Base-by-base conservation (phyloP, 2,329 filamentous ascomycete species). In the Sporothrix phasma region DNA sequence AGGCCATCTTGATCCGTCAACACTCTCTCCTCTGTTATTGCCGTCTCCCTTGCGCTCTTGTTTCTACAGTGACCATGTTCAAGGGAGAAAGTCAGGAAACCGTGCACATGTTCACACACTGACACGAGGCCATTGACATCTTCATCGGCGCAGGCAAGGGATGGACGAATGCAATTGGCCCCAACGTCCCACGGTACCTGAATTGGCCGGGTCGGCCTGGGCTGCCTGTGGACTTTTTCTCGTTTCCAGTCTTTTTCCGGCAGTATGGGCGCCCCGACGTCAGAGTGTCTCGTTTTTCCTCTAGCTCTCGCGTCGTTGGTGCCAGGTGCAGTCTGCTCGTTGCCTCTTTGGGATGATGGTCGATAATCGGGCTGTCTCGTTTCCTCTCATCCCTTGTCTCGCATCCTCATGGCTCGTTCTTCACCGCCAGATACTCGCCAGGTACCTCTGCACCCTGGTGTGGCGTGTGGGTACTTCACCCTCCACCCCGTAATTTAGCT, bases 331-430 rank as follows among this genome's bases (percentile, higher is more conserved):
- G 8, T 39, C 19, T 39, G 24, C 29, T 37, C 10, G 3, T 26
- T 31, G 37, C 29, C 45, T 19, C 11, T n/a, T n/a, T n/a, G n/a
- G n/a, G n/a, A n/a, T n/a, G n/a, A n/a, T n/a, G n/a, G n/a, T n/a
- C n/a, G n/a, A n/a, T n/a, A n/a, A n/a, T n/a, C n/a, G n/a, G n/a
- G n/a, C n/a, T n/a, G n/a, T n/a, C n/a, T n/a, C 5, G 17, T 29
- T 41, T 24, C 45, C n/a, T n/a, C 39, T 31, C 15, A 43, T 45
- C 58, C 41, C 59, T 51, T 62, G 62, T 64, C 62, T 61, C 56
- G 46, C 56, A 64, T 64, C 62, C 62, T 45, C 62, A 64, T 64
- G 62, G 62, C 56, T 61, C 11, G n/a, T 49, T 61, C 62, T 64
- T 64, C 62, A 64, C 62, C 62, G 62, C 62, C 54, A 59, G 54